These are phyloP conservation scores for Colletotrichum aenigma DNA, from an alignment of 2,329 filamentous ascomycete species.

Conservation along the genomic window DNA sequence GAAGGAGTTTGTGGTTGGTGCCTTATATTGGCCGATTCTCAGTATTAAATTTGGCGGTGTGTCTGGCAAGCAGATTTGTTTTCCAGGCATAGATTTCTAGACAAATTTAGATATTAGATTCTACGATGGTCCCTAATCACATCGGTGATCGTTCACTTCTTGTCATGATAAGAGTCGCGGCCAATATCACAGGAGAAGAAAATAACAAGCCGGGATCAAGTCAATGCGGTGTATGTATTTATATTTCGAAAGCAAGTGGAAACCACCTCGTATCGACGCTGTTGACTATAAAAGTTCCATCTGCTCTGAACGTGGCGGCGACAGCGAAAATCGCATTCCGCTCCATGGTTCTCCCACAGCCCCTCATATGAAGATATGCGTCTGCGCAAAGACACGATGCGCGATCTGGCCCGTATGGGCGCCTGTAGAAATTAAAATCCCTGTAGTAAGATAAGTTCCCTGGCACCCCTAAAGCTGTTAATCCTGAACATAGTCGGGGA, in stretches of 20 bases:
- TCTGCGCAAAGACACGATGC: neutral
- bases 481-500: neutral
- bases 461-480: neutral
- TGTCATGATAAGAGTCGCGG: accelerated
- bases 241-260: neutral
- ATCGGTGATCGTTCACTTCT: neutral
- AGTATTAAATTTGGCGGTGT: neutral
- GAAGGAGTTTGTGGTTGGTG: neutral
- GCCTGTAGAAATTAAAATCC: too few relatives aligned
- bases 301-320: neutral
- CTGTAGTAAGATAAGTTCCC: neutral
- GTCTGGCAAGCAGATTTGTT: neutral
- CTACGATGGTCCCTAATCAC: neutral
- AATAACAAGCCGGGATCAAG: neutral
- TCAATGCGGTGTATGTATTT: neutral
- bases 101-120: neutral
- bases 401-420: neutral
- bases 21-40: neutral
- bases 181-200: neutral
- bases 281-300: neutral
- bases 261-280: neutral
- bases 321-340: neutral
- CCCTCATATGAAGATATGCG: neutral
- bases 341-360: neutral
- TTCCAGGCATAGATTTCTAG: neutral